Conservation (phyloP, 2,329 filamentous ascomycete genomes). For the Magnaporthales sp. region DNA sequence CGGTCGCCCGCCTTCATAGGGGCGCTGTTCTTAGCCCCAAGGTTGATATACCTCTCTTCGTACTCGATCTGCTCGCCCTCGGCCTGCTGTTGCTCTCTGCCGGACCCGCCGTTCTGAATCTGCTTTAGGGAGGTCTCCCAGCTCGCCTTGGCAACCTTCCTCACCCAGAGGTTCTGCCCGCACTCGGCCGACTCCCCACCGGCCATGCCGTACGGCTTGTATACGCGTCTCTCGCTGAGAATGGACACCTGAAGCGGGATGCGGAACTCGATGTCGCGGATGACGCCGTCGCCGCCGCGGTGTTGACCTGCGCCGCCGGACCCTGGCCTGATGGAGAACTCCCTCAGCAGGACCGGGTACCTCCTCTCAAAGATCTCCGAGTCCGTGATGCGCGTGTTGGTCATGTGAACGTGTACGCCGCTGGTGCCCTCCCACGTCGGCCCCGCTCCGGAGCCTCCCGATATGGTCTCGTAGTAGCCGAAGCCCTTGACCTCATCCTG, state of each 20-base stretch:
- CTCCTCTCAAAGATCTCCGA: conserved; percentile 24
- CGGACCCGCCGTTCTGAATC: conserved; percentile 2
- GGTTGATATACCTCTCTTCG: conserved; percentile 57
- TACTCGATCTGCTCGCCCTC: conserved; percentile 25
- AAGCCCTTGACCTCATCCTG: conserved; percentile 17
- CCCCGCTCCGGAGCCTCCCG: conserved; percentile 24
- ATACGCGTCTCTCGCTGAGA: conserved; percentile 25
- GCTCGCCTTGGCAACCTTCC: conserved; percentile 7
- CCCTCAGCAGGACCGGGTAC: conserved; percentile 22
- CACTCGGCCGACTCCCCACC: conserved; percentile 18
- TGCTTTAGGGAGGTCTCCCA: conserved; percentile 7
- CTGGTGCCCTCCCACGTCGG: conserved; percentile 19
- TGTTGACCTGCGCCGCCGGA: conserved; percentile 22
- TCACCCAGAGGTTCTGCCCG: conserved; percentile 13
- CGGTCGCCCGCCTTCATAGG: conserved; percentile 68
- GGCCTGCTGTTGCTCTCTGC: conserved; percentile 10
- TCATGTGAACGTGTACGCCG: conserved; percentile 21
- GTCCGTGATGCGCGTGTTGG: conserved; percentile 24
- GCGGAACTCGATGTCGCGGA: conserved; percentile 25
- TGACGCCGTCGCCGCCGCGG: conserved; percentile 23
- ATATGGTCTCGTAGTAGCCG: conserved; percentile 24
- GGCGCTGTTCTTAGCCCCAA: conserved; percentile 74
- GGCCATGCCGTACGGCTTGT: conserved; percentile 24
- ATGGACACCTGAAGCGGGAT: conserved; percentile 23
- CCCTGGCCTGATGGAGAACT: conserved; percentile 19